These are phyloP conservation scores for Glaciozyma martinii DNA, from an alignment of 768 basidiomycete genomes.

Conservation along the genomic window DNA sequence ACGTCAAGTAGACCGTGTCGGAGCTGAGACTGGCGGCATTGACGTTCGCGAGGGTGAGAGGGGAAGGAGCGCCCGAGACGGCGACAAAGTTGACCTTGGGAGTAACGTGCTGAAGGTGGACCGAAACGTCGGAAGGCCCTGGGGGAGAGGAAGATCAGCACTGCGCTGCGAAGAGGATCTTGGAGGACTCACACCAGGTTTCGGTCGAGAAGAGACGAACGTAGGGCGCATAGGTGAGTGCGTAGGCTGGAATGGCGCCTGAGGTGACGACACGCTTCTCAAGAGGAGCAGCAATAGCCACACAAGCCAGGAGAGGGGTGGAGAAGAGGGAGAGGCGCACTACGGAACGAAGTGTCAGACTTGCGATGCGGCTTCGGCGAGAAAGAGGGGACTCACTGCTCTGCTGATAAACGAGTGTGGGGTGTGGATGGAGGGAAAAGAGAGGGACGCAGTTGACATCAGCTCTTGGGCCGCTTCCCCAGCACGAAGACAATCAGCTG, in stretches of 20 bases:
- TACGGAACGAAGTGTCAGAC: too few species aligned
- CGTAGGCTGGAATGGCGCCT: neutral
- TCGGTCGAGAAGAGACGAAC: neutral
- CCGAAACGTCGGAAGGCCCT: neutral
- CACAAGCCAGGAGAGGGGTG: too few species aligned
- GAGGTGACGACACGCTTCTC: too few species aligned
- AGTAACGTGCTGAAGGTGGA: neutral
- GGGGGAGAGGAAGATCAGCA: neutral
- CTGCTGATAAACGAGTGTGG: too few species aligned
- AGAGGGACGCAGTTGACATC: too few species aligned
- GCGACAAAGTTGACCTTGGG: neutral
- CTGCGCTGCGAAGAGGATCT: neutral
- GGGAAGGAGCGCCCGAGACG: neutral
- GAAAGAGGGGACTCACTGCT: too few species aligned
- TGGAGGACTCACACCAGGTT: neutral
- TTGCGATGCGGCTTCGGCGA: too few species aligned
- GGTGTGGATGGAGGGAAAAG: too few species aligned
- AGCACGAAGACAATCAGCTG: too few species aligned
- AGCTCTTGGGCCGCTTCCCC: too few species aligned
- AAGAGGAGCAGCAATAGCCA: too few species aligned
- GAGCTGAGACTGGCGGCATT: neutral
- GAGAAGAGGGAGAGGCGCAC: too few species aligned
- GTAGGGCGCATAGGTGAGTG: neutral
- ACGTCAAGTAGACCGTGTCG: neutral
- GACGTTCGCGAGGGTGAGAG: neutral